Base-by-base conservation (phyloP, 177 flowering plant species). In the Vitis hybrid region DNA sequence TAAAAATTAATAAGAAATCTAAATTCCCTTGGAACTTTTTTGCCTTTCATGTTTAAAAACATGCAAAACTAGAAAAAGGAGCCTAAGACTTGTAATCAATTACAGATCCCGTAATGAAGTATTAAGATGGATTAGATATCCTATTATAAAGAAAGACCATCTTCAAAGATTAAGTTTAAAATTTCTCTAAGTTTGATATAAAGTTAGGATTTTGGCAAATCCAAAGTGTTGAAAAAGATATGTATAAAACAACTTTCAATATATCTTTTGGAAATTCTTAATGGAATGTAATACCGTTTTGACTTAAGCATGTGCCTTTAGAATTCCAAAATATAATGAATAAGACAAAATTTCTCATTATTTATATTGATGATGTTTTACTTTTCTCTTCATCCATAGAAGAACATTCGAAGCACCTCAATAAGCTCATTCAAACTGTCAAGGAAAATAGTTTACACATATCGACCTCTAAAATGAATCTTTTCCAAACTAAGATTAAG, bases 41-140 rank as follows among this genome's bases (percentile, higher is more conserved):
- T 12, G 54, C 66, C 9, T 63, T 63, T 18, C 41, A 63, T 7
- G 66, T 63, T 21, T 20, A 65, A 3, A 65, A 65, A 13, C 56
- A 4, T 11, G 15, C 2, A 13, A 6, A 65, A 51, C 11, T 9
- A 11, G 59, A 54, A 66, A 24, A 59, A 54, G 1, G 69, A 53
- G 49, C 27, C 69, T 61, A 9, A 54, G 59, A n/a, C 14, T 66
- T 4, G 4, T 63, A 1, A 63, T 63, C 1, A 63, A 63, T 46
- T 63, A 63, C 15, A 61, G 14, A n/a, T n/a, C 49, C n/a, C 6
- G 32, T 32, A 32, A 61, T 12, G 11, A 35, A 32, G 62, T n/a
- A 17, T n/a, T 57, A 11, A 6, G 46, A 32, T 3, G 41, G 41
- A 32, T 3, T 32, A 32, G 41, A 0, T 32, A 32, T 32, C 41